Evolutionary conservation across 441 rosid genomes (phyloP).

Genomic region (Pelargonium fulgidum): DNA sequence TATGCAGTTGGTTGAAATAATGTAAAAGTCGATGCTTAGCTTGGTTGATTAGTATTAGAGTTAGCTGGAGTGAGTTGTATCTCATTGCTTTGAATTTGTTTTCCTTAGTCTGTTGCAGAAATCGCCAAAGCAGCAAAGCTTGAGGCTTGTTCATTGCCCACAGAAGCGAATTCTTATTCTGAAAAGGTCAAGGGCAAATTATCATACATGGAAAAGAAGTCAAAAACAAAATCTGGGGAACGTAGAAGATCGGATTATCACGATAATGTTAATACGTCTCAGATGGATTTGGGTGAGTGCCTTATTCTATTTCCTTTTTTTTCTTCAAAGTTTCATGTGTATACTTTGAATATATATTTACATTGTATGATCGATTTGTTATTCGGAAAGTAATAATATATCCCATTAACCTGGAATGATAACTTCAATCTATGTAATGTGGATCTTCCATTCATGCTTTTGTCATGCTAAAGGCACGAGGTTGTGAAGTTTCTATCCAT

Average conservation of each 20-base stretch:
- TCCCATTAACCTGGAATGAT: neutral
- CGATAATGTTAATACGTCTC: conserved; percentile 18
- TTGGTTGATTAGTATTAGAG: neutral
- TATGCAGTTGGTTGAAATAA: neutral
- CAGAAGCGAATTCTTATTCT: conserved; percentile 41
- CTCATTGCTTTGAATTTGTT: conserved; percentile 12
- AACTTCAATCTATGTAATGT: neutral
- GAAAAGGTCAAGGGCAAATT: conserved; percentile 42
- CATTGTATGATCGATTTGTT: neutral
- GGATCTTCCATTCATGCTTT: neutral
- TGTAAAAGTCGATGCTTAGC: neutral
- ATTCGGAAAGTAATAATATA: neutral
- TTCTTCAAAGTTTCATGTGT: neutral
- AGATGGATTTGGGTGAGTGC: conserved; percentile 27
- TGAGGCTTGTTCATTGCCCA: conserved; percentile 59
- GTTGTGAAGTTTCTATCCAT: neutral
- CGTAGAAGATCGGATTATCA: conserved; percentile 23
- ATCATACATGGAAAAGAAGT: conserved; percentile 29
- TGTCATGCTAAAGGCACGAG: neutral
- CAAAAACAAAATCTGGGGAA: conserved; percentile 22
- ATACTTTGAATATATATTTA: neutral
- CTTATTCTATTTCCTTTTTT: neutral
- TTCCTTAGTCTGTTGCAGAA: conserved; percentile 68
- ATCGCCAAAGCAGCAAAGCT: conserved; percentile 62
- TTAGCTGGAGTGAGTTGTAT: neutral